Conservation (phyloP, 2,329 filamentous ascomycete genomes). For the Colletotrichum chrysophilum region DNA sequence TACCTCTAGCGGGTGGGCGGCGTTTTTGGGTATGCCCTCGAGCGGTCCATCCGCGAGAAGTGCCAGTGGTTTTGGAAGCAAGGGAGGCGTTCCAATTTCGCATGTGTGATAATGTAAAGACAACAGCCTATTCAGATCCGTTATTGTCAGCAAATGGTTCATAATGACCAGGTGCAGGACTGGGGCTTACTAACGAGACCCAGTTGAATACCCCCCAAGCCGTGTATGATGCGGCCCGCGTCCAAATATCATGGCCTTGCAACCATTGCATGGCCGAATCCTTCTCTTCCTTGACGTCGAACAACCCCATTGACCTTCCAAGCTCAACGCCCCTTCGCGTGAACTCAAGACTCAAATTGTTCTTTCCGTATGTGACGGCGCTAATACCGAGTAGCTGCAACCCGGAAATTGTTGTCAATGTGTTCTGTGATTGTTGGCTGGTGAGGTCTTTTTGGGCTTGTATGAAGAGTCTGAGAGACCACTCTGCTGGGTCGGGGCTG, state of each 20-base stretch:
- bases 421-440: background rate
- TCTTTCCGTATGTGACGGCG: background rate
- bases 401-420: background rate
- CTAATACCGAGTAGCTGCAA: background rate
- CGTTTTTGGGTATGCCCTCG: background rate
- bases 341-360: background rate
- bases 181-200: constrained; percentile 1
- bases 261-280: background rate
- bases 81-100: background rate
- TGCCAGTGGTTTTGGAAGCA: accelerated
- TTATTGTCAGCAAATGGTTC: background rate
- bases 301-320: background rate
- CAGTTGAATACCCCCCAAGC: constrained; percentile 33
- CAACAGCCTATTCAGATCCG: background rate
- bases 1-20: too few relatives aligned
- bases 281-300: background rate
- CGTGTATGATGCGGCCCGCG: constrained; percentile 24
- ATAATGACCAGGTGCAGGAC: too few relatives aligned
- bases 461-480: background rate
- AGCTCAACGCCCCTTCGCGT: background rate
- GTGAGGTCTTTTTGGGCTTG: background rate
- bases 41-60: background rate
- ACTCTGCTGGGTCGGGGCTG: background rate
- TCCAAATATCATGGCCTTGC: background rate
- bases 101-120: background rate